Conservation (phyloP, 1,139 yeast species). For the Yamadazyma diospyri region DNA sequence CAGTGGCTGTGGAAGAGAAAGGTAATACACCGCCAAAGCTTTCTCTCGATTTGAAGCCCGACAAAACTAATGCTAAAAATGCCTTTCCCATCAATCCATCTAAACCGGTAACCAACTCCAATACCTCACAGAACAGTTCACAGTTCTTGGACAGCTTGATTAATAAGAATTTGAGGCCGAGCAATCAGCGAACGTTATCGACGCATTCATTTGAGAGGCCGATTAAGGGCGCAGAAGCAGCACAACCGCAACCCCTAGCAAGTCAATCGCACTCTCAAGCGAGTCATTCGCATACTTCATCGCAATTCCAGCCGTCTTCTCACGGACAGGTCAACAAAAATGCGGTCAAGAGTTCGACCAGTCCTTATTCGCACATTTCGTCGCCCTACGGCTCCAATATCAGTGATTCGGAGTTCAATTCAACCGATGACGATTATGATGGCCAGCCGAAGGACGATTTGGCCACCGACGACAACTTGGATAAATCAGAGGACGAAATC, state of each 20-base stretch:
- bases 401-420: constrained; percentile 12
- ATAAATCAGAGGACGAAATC: constrained; percentile 9
- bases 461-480: constrained; percentile 4
- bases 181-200: constrained; percentile 13
- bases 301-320: no score
- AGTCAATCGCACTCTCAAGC: background rate
- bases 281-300: background rate
- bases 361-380: constrained; percentile 10
- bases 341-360: constrained; percentile 1
- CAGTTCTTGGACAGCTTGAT: constrained; percentile 11
- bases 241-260: background rate
- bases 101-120: constrained; percentile 10
- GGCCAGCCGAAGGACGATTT: constrained; percentile 4
- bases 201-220: constrained; percentile 10
- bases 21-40: constrained; percentile 1
- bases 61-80: constrained; percentile 2
- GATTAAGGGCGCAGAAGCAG: no score
- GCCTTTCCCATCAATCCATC: constrained; percentile 9
- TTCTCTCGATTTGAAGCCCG: constrained; percentile 6
- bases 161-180: constrained; percentile 12
- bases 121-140: constrained; percentile 8
- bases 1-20: background rate
- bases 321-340: no score
- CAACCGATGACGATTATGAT: constrained; percentile 7
- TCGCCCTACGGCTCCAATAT: constrained; percentile 7